A percentile compares a stretch with the other conserved stretches of the same genome.
These are phyloP conservation scores for Claviceps citrina DNA, from an alignment of 2,329 filamentous ascomycete genomes.

Conservation along the genomic window DNA sequence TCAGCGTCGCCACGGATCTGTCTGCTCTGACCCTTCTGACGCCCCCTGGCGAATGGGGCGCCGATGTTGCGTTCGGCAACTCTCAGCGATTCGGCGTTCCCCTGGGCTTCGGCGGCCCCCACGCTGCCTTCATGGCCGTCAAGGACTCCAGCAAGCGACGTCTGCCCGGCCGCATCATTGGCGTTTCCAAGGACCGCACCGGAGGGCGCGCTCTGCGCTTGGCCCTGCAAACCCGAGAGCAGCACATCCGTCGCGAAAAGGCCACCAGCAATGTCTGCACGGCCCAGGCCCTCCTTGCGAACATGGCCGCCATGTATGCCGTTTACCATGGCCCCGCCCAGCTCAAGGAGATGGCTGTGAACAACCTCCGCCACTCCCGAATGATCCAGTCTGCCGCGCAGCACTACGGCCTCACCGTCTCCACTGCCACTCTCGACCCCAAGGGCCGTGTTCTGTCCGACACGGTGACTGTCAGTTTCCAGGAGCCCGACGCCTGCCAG, in stretches of 20 bases:
- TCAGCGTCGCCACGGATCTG: constrained; percentile 81
- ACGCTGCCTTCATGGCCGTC: constrained; percentile 90
- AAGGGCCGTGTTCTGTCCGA: constrained; percentile 56
- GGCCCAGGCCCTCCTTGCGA: constrained; percentile 80
- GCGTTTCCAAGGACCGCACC: constrained; percentile 78
- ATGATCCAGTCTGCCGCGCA: constrained; percentile 51
- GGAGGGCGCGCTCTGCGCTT: constrained; percentile 70
- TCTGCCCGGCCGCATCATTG: constrained; percentile 80
- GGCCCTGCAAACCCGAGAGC: constrained; percentile 82
- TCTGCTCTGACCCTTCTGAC: constrained; percentile 75
- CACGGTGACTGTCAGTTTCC: constrained; percentile 53
- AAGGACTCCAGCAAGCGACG: constrained; percentile 86
- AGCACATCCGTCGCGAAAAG: constrained; percentile 92
- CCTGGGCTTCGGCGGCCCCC: constrained; percentile 84
- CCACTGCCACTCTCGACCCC: constrained; percentile 38
- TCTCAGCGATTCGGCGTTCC: constrained; percentile 86
- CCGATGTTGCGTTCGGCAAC: constrained; percentile 87
- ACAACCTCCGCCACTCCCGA: constrained; percentile 55
- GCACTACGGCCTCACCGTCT: constrained; percentile 47
- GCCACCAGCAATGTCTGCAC: constrained; percentile 97
- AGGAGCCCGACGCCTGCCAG: constrained; percentile 10
- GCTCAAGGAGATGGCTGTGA: constrained; percentile 68
- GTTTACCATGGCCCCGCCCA: constrained; percentile 83
- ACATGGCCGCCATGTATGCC: constrained; percentile 91
- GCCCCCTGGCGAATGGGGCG: constrained; percentile 84